phyloP scores from a whole-genome alignment of 768 basidiomycete genomes.

The Hemileccinum rubropunctum region DNA sequence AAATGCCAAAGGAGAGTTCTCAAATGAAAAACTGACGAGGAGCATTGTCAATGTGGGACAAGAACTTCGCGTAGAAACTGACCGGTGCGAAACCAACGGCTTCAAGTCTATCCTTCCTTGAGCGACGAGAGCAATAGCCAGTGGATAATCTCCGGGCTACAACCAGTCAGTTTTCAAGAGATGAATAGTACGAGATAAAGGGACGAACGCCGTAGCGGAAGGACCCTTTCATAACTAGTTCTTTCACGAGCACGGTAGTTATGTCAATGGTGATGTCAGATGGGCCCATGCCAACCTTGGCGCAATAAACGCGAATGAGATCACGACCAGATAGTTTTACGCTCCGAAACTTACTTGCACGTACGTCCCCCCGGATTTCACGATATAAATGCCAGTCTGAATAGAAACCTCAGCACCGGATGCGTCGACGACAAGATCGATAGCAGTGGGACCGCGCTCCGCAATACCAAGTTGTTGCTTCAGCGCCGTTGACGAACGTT shows the following conservation, averaged over 20 bases:
- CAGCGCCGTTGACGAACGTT: conserved; percentile 67
- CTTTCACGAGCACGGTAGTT: conserved; percentile 66
- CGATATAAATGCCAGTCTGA: conserved; percentile 77
- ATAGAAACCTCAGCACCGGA: conserved; percentile 93
- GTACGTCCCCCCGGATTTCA: conserved; percentile 71
- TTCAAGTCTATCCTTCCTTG: conserved; percentile 83
- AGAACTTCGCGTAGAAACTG: conserved; percentile 12
- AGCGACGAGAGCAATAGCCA: conserved; percentile 81
- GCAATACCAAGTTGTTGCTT: conserved; percentile 61
- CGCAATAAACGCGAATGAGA: conserved; percentile 6
- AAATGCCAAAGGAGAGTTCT: conserved; percentile 78
- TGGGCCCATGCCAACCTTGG: conserved; percentile 82
- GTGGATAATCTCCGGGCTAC: conserved; percentile 80
- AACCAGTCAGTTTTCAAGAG: not conserved
- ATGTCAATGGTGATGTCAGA: conserved; percentile 76
- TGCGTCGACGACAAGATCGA: conserved; percentile 89
- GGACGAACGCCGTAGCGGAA: conserved; percentile 80
- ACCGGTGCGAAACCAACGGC: conserved; percentile 88
- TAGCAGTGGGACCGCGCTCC: conserved; percentile 64
- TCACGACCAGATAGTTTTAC: conserved; percentile 4
- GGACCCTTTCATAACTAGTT: conserved; percentile 82
- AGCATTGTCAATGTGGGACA: not conserved
- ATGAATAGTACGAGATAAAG: not conserved
- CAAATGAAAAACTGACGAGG: conserved; percentile 61
- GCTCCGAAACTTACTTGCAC: conserved; percentile 48